These are phyloP conservation scores for Begonia peltatifolia DNA, from an alignment of 306 rosid genomes.

Conservation along the genomic window DNA sequence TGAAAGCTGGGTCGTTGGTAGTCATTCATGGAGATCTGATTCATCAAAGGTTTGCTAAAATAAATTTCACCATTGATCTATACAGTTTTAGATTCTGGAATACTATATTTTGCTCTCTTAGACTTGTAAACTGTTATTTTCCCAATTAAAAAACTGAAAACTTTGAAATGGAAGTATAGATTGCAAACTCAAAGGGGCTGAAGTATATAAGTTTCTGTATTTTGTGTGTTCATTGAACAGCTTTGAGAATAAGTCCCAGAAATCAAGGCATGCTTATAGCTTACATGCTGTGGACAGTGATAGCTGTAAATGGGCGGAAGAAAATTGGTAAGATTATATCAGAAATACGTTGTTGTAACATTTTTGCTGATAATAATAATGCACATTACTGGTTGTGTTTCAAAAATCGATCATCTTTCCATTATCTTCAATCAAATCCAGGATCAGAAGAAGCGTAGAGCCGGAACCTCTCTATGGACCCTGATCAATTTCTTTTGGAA, in stretches of 20 bases:
- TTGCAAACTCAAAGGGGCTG: too few species aligned
- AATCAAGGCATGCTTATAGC: constrained; percentile 93
- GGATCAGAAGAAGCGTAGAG: constrained; percentile 76
- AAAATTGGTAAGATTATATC: constrained; percentile 58
- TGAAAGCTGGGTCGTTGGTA: constrained; percentile 77
- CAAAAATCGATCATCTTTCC: constrained; percentile 9
- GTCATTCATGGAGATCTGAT: constrained; percentile 93
- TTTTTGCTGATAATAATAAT: neutral
- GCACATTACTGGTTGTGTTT: constrained; percentile 1
- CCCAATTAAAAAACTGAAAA: too few species aligned
- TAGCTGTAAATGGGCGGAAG: constrained; percentile 88
- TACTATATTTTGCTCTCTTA: neutral
- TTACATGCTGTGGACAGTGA: constrained; percentile 73
- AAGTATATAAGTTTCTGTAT: too few species aligned
- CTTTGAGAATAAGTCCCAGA: constrained; percentile 77
- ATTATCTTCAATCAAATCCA: constrained; percentile 16
- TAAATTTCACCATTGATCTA: constrained; percentile 5
- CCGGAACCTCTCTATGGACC: constrained; percentile 64
- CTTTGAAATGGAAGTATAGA: too few species aligned
- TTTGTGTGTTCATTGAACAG: constrained; percentile 26
- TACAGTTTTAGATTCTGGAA: neutral
- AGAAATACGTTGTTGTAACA: neutral
- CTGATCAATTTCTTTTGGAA: constrained; percentile 3
- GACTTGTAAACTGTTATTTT: too few species aligned
- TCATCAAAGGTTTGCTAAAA: constrained; percentile 72